Conservation (phyloP, 2,329 filamentous ascomycete genomes). For the Alternaria panax region DNA sequence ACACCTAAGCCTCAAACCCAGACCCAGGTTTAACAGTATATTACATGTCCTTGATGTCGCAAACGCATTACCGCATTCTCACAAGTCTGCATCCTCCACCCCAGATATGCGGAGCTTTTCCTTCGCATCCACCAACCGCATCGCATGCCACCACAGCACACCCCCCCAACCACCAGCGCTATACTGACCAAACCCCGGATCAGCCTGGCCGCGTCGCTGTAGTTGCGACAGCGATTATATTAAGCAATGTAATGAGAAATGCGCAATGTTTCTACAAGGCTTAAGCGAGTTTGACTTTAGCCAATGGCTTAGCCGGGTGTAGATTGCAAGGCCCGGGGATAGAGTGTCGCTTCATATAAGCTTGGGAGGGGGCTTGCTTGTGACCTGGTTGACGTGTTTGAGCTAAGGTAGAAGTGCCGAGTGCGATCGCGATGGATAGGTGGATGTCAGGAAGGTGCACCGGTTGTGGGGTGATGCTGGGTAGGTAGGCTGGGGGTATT, state of each 20-base stretch:
- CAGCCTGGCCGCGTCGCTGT: conserved; percentile 15
- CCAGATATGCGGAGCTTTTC: conserved; percentile 19
- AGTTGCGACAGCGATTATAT: conserved; percentile 29
- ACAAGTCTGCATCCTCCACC: neutral
- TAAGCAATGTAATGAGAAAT: conserved; percentile 36
- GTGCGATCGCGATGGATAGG: neutral
- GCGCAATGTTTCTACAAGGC: conserved; percentile 24
- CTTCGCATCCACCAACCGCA: conserved; percentile 28
- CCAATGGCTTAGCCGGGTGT: conserved; percentile 28
- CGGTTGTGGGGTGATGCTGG: no score
- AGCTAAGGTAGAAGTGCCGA: conserved; percentile 7
- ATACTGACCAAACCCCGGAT: conserved; percentile 24
- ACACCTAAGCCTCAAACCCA: conserved; percentile 4
- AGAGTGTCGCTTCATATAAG: conserved; percentile 11
- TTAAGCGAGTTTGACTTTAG: conserved; percentile 28
- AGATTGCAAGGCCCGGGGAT: conserved; percentile 16
- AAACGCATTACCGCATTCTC: neutral
- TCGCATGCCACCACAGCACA: conserved; percentile 1
- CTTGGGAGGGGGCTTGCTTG: conserved; percentile 13
- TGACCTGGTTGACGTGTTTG: conserved; percentile 14
- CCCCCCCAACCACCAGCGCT: conserved; percentile 5
- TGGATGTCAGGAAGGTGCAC: no score
- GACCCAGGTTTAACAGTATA: neutral
- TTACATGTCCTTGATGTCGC: conserved; percentile 16
- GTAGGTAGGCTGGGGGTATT: no score